A percentile compares a stretch with the other conserved stretches of the same genome.
Evolutionary conservation across 2,329 filamentous ascomycete genomes (phyloP).

Genomic region (Claviceps monticola): DNA sequence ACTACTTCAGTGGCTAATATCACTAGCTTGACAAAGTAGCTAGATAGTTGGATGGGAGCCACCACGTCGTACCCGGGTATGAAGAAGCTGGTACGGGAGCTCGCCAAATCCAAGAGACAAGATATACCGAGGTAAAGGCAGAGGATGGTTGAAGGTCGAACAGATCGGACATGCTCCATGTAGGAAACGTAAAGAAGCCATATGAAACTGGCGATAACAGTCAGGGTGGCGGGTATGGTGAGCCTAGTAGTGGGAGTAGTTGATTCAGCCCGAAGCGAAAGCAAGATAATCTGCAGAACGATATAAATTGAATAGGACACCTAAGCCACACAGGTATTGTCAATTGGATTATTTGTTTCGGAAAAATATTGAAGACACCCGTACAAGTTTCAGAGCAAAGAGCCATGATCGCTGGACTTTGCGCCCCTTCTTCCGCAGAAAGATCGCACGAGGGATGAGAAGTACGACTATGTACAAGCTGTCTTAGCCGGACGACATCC

Average conservation of each 20-base stretch:
- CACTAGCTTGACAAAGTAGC: slow-evolving; percentile 15
- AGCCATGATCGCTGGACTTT: slow-evolving; percentile 9
- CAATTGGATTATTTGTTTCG: neutral
- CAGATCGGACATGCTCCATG: slow-evolving; percentile 17
- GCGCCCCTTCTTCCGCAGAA: slow-evolving; percentile 3
- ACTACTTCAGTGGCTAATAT: slow-evolving; percentile 11
- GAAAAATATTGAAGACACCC: neutral
- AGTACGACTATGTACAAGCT: slow-evolving; percentile 2
- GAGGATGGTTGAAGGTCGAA: slow-evolving; percentile 20
- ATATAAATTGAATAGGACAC: slow-evolving; percentile 5
- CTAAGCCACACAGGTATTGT: neutral
- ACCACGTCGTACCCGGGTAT: slow-evolving; percentile 11
- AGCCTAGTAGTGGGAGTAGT: slow-evolving; percentile 7
- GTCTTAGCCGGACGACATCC: neutral
- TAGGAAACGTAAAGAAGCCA: slow-evolving; percentile 14
- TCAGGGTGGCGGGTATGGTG: slow-evolving; percentile 7
- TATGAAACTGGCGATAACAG: slow-evolving; percentile 8
- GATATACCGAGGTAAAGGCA: slow-evolving; percentile 17
- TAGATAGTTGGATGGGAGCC: slow-evolving; percentile 13
- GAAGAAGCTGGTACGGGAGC: slow-evolving; percentile 18
- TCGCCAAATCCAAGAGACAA: slow-evolving; percentile 18
- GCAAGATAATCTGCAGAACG: slow-evolving; percentile 8
- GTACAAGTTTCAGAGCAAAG: slow-evolving; percentile 7
- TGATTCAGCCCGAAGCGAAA: slow-evolving; percentile 8
- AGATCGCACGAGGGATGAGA: slow-evolving; percentile 1